Conservation (phyloP, 352 stramenopile genomes). For the Globisporangium viniferum region DNA sequence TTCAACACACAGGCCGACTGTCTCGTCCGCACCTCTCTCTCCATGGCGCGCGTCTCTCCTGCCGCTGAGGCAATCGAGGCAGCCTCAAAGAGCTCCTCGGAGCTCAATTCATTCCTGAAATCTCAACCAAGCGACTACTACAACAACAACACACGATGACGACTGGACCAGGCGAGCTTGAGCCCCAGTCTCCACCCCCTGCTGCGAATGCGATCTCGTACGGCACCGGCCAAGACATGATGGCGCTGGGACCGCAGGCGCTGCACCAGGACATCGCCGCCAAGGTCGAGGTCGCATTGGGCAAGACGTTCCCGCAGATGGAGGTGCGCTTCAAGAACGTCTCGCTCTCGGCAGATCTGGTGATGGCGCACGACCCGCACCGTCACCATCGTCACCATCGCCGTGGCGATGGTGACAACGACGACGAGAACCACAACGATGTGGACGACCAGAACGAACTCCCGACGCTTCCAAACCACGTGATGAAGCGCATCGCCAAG, state of each 20-base stretch:
- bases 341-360: slow-evolving; percentile 36
- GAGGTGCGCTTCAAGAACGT: slow-evolving; percentile 49
- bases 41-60: slow-evolving; percentile 3
- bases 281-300: slow-evolving; percentile 33
- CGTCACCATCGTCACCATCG: slow-evolving; percentile 4
- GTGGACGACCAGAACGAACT: slow-evolving; percentile 25
- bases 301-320: slow-evolving; percentile 38
- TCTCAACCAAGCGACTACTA: neutral
- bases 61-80: neutral
- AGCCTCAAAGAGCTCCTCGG: neutral
- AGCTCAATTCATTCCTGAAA: slow-evolving; percentile 7
- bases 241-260: slow-evolving; percentile 30
- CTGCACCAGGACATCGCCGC: slow-evolving; percentile 32
- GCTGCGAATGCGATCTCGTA: slow-evolving; percentile 22
- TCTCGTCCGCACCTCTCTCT: neutral
- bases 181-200: slow-evolving; percentile 1
- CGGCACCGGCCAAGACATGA: slow-evolving; percentile 21
- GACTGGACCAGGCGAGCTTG: slow-evolving; percentile 3
- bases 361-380: slow-evolving; percentile 18
- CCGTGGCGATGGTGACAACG: neutral
- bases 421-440: neutral
- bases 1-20: neutral
- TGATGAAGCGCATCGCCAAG: slow-evolving; percentile 24
- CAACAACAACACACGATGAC: slow-evolving; percentile 2
- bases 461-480: slow-evolving; percentile 37